A percentile compares a stretch with the other conserved stretches of the same genome.
Evolutionary conservation across 371 early-diverging fungal species (phyloP).

Genomic region (Fennellomyces sp.): DNA sequence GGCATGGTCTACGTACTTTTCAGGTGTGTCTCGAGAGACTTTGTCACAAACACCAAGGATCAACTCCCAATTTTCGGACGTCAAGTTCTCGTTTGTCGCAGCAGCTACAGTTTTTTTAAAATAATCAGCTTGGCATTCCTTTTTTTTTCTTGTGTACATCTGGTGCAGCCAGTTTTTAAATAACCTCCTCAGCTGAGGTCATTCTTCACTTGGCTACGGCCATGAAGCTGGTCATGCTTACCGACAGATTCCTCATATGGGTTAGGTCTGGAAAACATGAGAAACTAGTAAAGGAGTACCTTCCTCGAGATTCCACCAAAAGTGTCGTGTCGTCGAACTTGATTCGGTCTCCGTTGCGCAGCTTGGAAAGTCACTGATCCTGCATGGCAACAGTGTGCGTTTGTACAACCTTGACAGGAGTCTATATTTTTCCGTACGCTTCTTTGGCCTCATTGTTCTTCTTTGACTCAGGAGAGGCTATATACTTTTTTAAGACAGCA

Average conservation of each 20-base stretch:
- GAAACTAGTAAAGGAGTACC: not conserved
- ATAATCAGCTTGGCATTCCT: not conserved
- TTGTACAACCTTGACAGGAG: no score
- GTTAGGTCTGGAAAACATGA: conserved; percentile 63
- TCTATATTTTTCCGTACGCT: no score
- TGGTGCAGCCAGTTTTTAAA: not conserved
- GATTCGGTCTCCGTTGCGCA: no score
- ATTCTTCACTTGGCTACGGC: no score
- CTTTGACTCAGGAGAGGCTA: no score
- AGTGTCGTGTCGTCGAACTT: no score
- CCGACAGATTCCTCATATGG: conserved; percentile 66
- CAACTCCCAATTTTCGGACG: conserved; percentile 92
- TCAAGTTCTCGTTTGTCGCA: conserved; percentile 91
- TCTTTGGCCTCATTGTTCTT: no score
- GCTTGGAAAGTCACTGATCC: no score
- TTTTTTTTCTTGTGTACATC: not conserved
- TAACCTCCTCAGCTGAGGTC: no score
- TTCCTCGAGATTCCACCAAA: not conserved
- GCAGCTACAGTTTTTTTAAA: conserved; percentile 45
- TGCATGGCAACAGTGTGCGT: no score
- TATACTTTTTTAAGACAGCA: no score
- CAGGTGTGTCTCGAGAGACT: conserved; percentile 59
- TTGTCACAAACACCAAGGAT: conserved; percentile 90
- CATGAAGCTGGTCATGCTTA: conserved; percentile 29
- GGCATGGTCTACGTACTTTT: conserved; percentile 33